A percentile compares a stretch with the other conserved stretches of the same genome.
These are phyloP conservation scores for Graphium sp. DNA, from an alignment of 2,329 filamentous ascomycete genomes.

Conservation along the genomic window DNA sequence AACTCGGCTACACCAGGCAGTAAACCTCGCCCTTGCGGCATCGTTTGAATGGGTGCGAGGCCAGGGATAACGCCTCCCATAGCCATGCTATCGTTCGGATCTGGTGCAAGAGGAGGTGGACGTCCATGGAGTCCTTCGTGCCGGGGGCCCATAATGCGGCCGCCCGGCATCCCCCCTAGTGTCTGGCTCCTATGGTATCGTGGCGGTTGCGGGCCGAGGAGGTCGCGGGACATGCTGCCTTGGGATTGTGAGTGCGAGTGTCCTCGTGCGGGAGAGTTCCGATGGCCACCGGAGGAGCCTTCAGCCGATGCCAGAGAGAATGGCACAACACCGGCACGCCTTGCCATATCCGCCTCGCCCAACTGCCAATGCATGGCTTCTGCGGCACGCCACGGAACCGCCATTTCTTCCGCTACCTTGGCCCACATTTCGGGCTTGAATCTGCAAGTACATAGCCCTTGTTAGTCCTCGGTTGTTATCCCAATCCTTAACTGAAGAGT, in stretches of 20 bases:
- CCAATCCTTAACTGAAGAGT: no score
- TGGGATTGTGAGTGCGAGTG: slow-evolving; percentile 28
- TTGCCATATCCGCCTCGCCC: slow-evolving; percentile 85
- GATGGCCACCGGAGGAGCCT: slow-evolving; percentile 19
- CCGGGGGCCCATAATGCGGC: slow-evolving; percentile 19
- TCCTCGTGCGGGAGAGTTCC: slow-evolving; percentile 18
- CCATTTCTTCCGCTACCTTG: slow-evolving; percentile 88
- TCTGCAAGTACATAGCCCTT: slow-evolving; percentile 30
- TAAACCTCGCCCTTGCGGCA: slow-evolving; percentile 18
- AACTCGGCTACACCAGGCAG: slow-evolving; percentile 47
- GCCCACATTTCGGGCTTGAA: slow-evolving; percentile 98
- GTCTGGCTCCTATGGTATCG: slow-evolving; percentile 21
- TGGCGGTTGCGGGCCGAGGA: slow-evolving; percentile 18
- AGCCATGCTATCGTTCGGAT: slow-evolving; percentile 10
- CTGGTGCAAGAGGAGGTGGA: slow-evolving; percentile 13
- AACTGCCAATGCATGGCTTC: slow-evolving; percentile 99
- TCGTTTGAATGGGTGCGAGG: slow-evolving; percentile 5
- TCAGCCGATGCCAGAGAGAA: slow-evolving; percentile 52
- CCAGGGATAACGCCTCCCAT: slow-evolving; percentile 3
- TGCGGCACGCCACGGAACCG: slow-evolving; percentile 83
- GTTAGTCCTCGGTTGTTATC: background rate
- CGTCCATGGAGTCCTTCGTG: slow-evolving; percentile 21
- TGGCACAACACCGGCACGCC: slow-evolving; percentile 74
- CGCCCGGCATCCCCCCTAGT: slow-evolving; percentile 14
- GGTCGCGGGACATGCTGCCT: slow-evolving; percentile 14